phyloP scores from a whole-genome alignment of 768 basidiomycete species.

The Boletus huronensis region DNA sequence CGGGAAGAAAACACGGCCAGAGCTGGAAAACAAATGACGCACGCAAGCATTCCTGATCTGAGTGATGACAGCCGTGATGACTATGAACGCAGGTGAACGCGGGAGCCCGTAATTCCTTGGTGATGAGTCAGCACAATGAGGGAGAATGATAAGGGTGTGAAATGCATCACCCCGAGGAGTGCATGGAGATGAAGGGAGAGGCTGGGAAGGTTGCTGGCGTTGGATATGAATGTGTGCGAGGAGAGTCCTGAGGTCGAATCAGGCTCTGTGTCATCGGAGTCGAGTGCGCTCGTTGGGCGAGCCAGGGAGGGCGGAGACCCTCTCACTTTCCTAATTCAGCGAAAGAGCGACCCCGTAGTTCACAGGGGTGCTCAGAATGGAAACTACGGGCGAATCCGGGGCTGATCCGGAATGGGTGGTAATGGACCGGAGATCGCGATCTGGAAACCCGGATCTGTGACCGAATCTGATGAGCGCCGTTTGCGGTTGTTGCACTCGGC shows the following conservation, averaged over 20 bases:
- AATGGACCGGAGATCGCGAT: slow-evolving; percentile 11
- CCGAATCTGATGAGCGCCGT: slow-evolving; percentile 35
- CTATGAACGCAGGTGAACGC: slow-evolving; percentile 4
- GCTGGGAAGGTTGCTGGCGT: background rate
- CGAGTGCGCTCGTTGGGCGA: too few relatives aligned
- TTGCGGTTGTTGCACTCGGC: slow-evolving; percentile 35
- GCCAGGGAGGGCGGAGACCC: too few relatives aligned
- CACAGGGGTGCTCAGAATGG: slow-evolving; percentile 3
- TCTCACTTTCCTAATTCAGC: background rate
- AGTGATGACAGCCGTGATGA: slow-evolving; percentile 3
- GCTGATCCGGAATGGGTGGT: slow-evolving; percentile 23
- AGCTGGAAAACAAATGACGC: background rate
- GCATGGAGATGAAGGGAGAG: slow-evolving; percentile 17
- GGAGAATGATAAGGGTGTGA: slow-evolving; percentile 11
- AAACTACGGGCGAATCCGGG: slow-evolving; percentile 21
- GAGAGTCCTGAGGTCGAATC: background rate
- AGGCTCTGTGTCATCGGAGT: background rate
- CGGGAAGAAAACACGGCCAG: slow-evolving; percentile 1
- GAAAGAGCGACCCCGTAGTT: slow-evolving; percentile 5
- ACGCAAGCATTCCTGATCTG: slow-evolving; percentile 14
- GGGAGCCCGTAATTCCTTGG: slow-evolving; percentile 19
- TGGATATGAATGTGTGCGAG: slow-evolving; percentile 3
- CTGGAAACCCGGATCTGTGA: slow-evolving; percentile 26
- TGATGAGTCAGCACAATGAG: slow-evolving; percentile 8
- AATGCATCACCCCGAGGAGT: slow-evolving; percentile 18